Evolutionary conservation across 805 yeast genomes (phyloP), one percentile per base, ranked within the genome.

Genomic region (Lachancea mirantina): DNA sequence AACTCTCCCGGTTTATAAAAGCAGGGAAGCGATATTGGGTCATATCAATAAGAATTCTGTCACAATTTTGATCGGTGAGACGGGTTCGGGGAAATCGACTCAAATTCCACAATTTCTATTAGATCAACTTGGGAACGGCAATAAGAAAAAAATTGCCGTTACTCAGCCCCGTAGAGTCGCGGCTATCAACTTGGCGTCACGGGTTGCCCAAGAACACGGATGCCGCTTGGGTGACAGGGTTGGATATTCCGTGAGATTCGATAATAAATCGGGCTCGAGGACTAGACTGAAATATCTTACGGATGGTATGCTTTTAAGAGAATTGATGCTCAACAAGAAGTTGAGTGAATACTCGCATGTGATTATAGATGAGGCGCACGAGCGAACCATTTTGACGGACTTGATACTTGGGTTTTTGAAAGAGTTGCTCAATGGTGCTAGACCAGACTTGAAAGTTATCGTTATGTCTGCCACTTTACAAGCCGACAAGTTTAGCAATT

Each of bases 121-220:
- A 59, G 70, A 74, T 1, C 34, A 46, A 2, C 36, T 54, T 6
- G 27, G 34, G 8, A 23, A 28, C 6, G 39, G 32, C 8, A 59
- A 61, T 29, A 52, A 58, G 22, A 57, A 59, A 13, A 65, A 70
- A 16, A 77, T 89, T 14, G 97, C 95, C 0, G 89, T 92, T 6
- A 88, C 98, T 0, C 97, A 89, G 62, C 98, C 98, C 1, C 79
- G 98, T 62, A 72, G 97, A 52, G 98, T 89, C 23, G 97, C 98
- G 3, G 98, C 98, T 2, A 84, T 92, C 31, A 85, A 87, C 40
- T 69, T 89, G 53, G 97, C 97, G 0, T 72, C 81, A 17, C 78
- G 98, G 62, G 98, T 89, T 4, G 76, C 96, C 9, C 84, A 84
- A 45, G 98, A 89, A 58, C 68, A 69, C 45, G 95, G 95, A 1